Evolutionary conservation across 2,329 filamentous ascomycete genomes (phyloP).

Genomic region (Beauveria medogensis): DNA sequence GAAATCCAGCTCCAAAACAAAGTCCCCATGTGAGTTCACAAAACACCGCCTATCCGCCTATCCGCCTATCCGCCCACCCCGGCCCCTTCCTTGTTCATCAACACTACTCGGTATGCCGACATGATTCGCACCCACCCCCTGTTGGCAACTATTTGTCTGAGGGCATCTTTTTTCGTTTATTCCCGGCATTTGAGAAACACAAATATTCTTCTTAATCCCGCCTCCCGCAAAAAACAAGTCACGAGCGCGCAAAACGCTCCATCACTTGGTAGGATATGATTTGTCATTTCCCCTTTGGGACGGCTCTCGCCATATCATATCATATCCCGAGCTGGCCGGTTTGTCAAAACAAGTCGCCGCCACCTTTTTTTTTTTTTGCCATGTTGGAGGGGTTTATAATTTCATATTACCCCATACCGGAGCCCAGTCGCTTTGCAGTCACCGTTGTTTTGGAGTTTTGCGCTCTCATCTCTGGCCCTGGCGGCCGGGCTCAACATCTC

Average conservation of each 20-base stretch:
- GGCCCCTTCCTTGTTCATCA: neutral
- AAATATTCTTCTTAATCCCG: no score
- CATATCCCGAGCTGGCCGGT: neutral
- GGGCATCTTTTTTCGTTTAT: neutral
- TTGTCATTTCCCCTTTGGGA: slow-evolving; percentile 8
- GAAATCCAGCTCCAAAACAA: neutral
- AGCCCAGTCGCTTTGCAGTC: neutral
- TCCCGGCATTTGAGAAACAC: neutral
- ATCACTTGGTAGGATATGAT: neutral
- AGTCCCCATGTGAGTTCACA: slow-evolving; percentile 3
- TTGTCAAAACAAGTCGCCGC: neutral
- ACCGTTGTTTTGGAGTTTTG: neutral
- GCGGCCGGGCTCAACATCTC: neutral
- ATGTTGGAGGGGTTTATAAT: neutral
- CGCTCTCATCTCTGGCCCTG: neutral
- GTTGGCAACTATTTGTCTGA: neutral
- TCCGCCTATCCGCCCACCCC: neutral
- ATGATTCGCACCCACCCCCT: no score
- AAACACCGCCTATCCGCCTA: no score
- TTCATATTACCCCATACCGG: neutral
- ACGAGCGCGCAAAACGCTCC: no score
- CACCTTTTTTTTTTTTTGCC: neutral
- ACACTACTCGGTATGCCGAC: no score
- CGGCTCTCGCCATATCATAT: neutral
- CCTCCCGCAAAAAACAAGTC: no score